Evolutionary conservation across 1,139 yeast genomes (phyloP), one percentile per base, ranked within the genome.

Genomic region (Zygosaccharomyces pseudobailii): DNA sequence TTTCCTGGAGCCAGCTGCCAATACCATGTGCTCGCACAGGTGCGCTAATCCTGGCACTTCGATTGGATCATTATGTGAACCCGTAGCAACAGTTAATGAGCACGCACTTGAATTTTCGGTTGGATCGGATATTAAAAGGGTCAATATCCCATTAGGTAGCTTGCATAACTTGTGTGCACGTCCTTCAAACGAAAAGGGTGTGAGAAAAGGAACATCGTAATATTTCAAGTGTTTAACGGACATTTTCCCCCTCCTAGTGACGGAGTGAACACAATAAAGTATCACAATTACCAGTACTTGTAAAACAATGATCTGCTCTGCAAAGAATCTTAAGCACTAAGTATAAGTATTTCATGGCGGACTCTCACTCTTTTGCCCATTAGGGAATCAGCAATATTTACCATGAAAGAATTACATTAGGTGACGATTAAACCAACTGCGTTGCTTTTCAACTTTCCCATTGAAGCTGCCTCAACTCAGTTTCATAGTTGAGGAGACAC

Each of bases 21-120:
- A 73, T 1, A 84, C 54, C 75, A 80, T 72, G 62, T 85, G 92
- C 52, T 85, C 92, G 60, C 88, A 82, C 37, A 84, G 70, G 66
- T 85, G 94, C 0, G 92, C 90, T 33, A 84, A 55, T 0, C 92
- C 92, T 0, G 75, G 75, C 0, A 74, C 45, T 1, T 70, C 68
- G 3, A 66, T 68, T 0, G 86, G 84, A 55, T 85, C 90, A 44
- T 75, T 71, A 57, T 76, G 77, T 1, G 88, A 80, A 1, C 92
- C 92, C 0, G 82, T 60, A 0, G 78, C 78, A 0, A 84, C 79
- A 19, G 84, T 70, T 3, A 84, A 49, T 2, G 78, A 72, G 42
- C 71, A 71, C 0, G 83, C 70, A 1, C 78, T 76, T 0, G 68
- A 45, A 6, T 70, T 71, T 17, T 70, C 72, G 0, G 74, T 56